Conservation (phyloP, 352 stramenopile species). For the Phytophthora cactorum region DNA sequence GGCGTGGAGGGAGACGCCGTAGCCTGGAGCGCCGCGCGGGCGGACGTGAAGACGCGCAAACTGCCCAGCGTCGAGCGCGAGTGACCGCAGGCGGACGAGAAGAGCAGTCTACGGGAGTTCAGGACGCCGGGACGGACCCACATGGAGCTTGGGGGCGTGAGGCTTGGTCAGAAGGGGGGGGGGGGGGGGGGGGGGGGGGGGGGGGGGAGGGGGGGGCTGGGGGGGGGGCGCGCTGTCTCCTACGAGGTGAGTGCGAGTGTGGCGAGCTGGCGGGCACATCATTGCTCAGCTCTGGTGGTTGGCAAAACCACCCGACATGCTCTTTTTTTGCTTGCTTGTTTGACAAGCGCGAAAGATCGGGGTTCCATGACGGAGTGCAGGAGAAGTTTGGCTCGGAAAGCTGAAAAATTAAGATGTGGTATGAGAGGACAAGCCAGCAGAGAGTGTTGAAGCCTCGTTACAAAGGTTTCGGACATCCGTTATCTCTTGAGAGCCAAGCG, state of each 20-base stretch:
- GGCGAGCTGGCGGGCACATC: conserved; percentile 18
- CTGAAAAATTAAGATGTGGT: background rate
- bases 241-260: conserved; percentile 24
- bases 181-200: no score
- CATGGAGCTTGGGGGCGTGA: conserved; percentile 17
- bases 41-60: conserved; percentile 40
- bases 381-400: background rate
- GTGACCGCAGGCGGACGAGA: conserved; percentile 24
- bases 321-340: conserved; percentile 10
- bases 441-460: conserved; percentile 30
- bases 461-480: conserved; percentile 30
- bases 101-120: conserved; percentile 31
- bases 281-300: conserved; percentile 16
- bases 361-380: background rate
- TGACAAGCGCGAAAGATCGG: background rate
- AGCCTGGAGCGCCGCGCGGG: conserved; percentile 22
- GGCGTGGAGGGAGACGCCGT: conserved; percentile 15
- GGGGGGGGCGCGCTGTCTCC: background rate
- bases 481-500: background rate
- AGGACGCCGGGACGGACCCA: conserved; percentile 28
- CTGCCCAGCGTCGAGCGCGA: conserved; percentile 30
- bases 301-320: conserved; percentile 27
- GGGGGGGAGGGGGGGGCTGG: no score
- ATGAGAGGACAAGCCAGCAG: conserved; percentile 1
- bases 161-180: conserved; percentile 11